Conservation (phyloP, 306 rosid genomes). For the Fragaria iinumae region DNA sequence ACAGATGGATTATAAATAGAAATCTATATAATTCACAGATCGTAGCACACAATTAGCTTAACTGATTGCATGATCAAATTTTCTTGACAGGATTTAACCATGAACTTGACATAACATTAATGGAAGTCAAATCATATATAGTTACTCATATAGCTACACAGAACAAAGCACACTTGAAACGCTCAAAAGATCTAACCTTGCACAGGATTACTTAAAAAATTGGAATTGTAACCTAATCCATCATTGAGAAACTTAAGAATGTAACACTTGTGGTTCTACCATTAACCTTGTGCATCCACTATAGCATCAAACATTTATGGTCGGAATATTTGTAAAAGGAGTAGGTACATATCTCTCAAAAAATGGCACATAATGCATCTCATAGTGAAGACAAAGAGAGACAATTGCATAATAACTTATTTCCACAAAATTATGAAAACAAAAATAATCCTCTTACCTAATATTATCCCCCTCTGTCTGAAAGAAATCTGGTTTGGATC, state of each 20-base stretch:
- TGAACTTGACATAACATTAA: conserved; percentile 1
- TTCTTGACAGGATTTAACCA: no score
- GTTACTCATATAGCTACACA: neutral
- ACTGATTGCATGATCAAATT: neutral
- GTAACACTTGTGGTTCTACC: neutral
- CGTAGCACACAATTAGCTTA: neutral
- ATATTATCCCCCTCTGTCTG: conserved; percentile 71
- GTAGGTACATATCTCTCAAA: neutral
- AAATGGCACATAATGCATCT: neutral
- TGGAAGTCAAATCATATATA: neutral
- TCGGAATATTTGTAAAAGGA: neutral
- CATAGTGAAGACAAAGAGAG: neutral
- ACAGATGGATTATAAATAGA: neutral
- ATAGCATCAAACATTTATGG: neutral
- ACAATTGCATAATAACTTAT: neutral
- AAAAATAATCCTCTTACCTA: conserved; percentile 41
- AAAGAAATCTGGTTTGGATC: conserved; percentile 85
- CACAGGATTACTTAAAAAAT: neutral
- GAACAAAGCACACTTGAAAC: neutral
- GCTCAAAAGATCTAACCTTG: neutral
- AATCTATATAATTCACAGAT: neutral
- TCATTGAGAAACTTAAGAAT: neutral
- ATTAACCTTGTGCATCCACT: neutral
- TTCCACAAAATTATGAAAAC: neutral
- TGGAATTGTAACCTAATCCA: neutral